Base-by-base conservation (phyloP, 2,329 filamentous ascomycete genomes). In the Penicillium sp. region DNA sequence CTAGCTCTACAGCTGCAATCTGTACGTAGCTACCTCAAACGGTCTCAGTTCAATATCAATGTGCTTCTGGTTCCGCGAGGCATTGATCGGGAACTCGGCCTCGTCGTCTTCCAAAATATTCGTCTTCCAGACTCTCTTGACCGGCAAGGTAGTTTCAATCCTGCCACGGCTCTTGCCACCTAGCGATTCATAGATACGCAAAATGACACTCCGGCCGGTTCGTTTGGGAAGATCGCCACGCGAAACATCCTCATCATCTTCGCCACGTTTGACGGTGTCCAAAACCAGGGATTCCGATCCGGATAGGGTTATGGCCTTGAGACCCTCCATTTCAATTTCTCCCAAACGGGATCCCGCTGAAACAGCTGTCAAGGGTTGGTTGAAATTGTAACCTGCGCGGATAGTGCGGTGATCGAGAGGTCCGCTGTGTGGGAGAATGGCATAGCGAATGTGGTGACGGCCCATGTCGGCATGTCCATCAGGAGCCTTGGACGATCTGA, bases 401-500 rank as follows among this genome's bases (percentile, higher is more conserved):
- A 97, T 84, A 0, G 91, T 96, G 18, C 81, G 79, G 38, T 86
- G 77, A 47, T 87, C 84, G 4, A 97, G 80, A 1, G 80, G 73
- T 2, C 91, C 92, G 23, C 81, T 71, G 71, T 97, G 93, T 2
- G 93, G 93, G 63, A 97, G 79, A 63, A 97, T 91, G 21, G 90
- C 92, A 83, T 93, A 97, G 60, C 89, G 87, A 64, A 97, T 95
- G 61, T 81, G 81, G 71, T 97, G 93, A 43, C 80, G 82, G 53
- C 91, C 93, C 91, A 97, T 97, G 70, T 97, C 93, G 42, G 93
- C 93, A 66, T 96, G 87, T 5, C 85, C 91, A 71, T 97, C 93
- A 0, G 93, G 93, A 0, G 93, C 92, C 71, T 97, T 97, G 21
- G 93, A 89, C 5, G 91, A 86, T 42, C 93, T 86, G 18, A 97